Evolutionary conservation across 768 basidiomycete species (phyloP), one percentile per base, ranked within the genome.

Genomic region (Panaeolus cyanescens): DNA sequence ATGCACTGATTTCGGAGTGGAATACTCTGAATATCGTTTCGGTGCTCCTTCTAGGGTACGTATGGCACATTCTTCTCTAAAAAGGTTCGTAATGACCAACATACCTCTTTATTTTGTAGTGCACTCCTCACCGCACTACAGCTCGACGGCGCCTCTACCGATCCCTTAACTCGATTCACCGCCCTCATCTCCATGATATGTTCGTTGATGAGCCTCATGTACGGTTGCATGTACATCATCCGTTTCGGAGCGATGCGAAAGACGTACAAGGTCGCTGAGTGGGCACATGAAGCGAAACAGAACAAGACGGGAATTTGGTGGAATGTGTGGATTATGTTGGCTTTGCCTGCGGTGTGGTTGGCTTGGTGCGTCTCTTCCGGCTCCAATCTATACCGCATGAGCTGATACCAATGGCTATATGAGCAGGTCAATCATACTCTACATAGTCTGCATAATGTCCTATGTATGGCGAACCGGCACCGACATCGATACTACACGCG

Each of bases 301-400:
- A 63, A 65, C 2, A 65, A 62, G 12, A 66, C 71, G 0, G 53
- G 54, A 0, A 71, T 76, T 30, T 74, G 67, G 61, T 79, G 89
- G 88, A 90, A 90, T 62, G 84, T 89, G 17, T 89, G 88, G 87
- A 82, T 89, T 1, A 62, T 90, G 19, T 76, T 90, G 30, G 84
- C 87, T 0, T 80, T 87, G 77, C 88, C 88, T 0, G 83, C 81
- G 0, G 67, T 86, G 13, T 90, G 86, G 85, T 79, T 89, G 32
- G 78, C 85, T 6, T 90, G 87, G 87, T 84, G 60, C 19, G 68
- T 62, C n/a, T 31, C 1, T 30, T 32, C 42, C 34, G 28, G 12
- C 20, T 12, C 22, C 3, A 28, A 42, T 28, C n/a, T 36, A n/a
- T 33, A n/a, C n/a, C n/a, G 5, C 32, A 58, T 55, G 37, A 12